Percentiles rank a stretch among this genome's conserved stretches.
Conservation (phyloP, 116 monocot species). For the Cymodocea nodosa region DNA sequence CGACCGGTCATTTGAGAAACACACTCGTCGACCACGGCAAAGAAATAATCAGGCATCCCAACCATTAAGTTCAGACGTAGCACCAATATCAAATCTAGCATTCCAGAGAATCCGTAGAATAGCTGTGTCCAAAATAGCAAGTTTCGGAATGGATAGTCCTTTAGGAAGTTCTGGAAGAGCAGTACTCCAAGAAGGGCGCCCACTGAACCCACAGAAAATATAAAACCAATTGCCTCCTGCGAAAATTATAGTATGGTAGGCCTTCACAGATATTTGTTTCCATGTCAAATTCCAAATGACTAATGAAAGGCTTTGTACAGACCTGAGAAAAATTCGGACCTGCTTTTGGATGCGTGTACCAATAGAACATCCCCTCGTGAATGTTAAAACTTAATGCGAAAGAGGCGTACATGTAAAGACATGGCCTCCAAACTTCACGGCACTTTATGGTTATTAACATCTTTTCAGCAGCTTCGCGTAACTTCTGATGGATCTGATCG, state of each 20-base stretch:
- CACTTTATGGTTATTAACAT: conserved; percentile 54
- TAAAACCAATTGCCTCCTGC: conserved; percentile 62
- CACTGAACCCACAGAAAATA: conserved; percentile 48
- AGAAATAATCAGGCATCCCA: conserved; percentile 46
- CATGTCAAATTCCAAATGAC: not conserved
- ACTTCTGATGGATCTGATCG: conserved; percentile 40
- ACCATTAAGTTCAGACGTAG: conserved; percentile 44
- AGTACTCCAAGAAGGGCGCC: conserved; percentile 75
- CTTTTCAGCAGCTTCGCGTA: conserved; percentile 33
- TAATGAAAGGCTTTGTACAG: not conserved
- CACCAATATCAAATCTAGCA: conserved; percentile 55
- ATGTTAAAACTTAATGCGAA: conserved; percentile 57
- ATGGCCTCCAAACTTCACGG: conserved; percentile 64
- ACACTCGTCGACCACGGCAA: conserved; percentile 47
- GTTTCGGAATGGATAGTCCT: conserved; percentile 45
- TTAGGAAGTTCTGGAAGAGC: conserved; percentile 59
- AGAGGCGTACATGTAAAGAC: conserved; percentile 53
- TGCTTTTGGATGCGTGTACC: conserved; percentile 59
- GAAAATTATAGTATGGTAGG: not conserved
- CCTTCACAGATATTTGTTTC: not conserved
- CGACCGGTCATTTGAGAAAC: conserved; percentile 44
- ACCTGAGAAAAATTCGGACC: conserved; percentile 89
- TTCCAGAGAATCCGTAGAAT: conserved; percentile 39
- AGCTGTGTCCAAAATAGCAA: conserved; percentile 66
- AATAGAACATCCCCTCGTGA: conserved; percentile 80